Base-by-base conservation (phyloP, 1,284 basidiomycete species). In the Apiotrichum gracile region DNA sequence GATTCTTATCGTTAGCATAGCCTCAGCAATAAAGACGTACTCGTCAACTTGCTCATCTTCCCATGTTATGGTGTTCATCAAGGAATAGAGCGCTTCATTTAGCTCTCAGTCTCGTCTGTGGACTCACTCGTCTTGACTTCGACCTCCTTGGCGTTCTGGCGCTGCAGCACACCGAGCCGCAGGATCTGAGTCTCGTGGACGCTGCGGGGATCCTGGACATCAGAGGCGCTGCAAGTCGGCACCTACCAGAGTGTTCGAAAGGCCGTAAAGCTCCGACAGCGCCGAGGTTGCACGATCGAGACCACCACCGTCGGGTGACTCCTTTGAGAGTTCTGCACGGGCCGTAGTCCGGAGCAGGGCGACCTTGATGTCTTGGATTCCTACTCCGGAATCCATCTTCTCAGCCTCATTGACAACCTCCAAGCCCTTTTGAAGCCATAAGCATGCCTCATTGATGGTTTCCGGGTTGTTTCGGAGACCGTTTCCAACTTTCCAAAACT, bases 171-270 rank as follows among this genome's bases (percentile, higher is more conserved):
- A 17, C 47, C 38, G 13, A 57, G 51, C 14, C 50, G 48, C 4
- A 57, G 29, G 16, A 40, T 21, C 19, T 46, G 52, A 38, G 50
- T 50, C 29, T 57, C 55, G 4, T 47, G 43, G 3, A 52, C 47
- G 10, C 42, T 42, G 5, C 29, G 14, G 0, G 50, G 47, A 31
- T 57, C 47, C 55, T 56, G 26, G 9, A 10, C 4, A 16, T 54
- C 27, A 53, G 27, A 4, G 1, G 5, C 16, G 25, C 12, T 21
- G n/a, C 10, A 43, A 9, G 22, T 13, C 13, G 19, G 19, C 5
- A n/a, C 54, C 33, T 9, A 52, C 54, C 35, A 49, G 22, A 6
- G 54, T 46, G 24, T 49, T 29, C 1, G 50, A 34, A 17, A 52
- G 16, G 7, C 41, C 13, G 1, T 13, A 4, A 41, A 56, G 37